A percentile compares a stretch with the other conserved stretches of the same genome.
Conservation (phyloP, 768 basidiomycete species). For the Chiua virens region DNA sequence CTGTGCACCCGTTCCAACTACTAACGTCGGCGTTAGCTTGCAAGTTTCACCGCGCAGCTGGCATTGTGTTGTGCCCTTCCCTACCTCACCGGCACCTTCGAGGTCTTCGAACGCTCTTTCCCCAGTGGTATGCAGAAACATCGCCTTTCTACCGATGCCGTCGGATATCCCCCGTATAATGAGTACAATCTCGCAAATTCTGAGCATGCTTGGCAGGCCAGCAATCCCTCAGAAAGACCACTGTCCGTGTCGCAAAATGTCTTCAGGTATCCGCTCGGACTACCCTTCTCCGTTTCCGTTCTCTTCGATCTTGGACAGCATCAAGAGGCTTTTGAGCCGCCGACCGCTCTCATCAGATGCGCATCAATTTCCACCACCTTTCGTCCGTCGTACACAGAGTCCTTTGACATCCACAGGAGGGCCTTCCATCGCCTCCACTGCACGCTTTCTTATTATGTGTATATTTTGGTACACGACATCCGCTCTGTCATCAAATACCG, state of each 20-base stretch:
- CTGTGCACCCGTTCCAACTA: slow-evolving; percentile 4
- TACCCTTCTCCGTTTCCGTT: slow-evolving; percentile 7
- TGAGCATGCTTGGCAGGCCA: slow-evolving; percentile 26
- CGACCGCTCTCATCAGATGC: slow-evolving; percentile 10
- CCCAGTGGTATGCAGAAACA: slow-evolving; percentile 25
- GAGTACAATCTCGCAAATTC: slow-evolving; percentile 8
- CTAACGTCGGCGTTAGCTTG: background rate
- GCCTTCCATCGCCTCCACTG: slow-evolving; percentile 27
- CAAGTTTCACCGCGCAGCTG: slow-evolving; percentile 2
- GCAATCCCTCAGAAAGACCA: slow-evolving; percentile 12
- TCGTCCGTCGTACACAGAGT: slow-evolving; percentile 23
- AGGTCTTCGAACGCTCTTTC: background rate
- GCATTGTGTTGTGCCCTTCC: background rate
- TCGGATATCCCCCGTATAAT: slow-evolving; percentile 19
- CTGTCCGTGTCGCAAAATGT: slow-evolving; percentile 6
- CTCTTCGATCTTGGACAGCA: slow-evolving; percentile 8
- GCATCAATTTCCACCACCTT: slow-evolving; percentile 22
- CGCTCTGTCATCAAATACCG: slow-evolving; percentile 93
- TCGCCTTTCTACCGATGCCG: slow-evolving; percentile 2
- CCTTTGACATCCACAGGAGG: slow-evolving; percentile 15
- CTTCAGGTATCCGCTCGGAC: slow-evolving; percentile 5
- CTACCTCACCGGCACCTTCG: background rate
- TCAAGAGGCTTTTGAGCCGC: slow-evolving; percentile 21
- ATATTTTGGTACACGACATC: slow-evolving; percentile 91
- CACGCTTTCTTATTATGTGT: slow-evolving; percentile 78